Conservation (phyloP, 257 asterid genomes). For the Ligustrum vulgare region DNA sequence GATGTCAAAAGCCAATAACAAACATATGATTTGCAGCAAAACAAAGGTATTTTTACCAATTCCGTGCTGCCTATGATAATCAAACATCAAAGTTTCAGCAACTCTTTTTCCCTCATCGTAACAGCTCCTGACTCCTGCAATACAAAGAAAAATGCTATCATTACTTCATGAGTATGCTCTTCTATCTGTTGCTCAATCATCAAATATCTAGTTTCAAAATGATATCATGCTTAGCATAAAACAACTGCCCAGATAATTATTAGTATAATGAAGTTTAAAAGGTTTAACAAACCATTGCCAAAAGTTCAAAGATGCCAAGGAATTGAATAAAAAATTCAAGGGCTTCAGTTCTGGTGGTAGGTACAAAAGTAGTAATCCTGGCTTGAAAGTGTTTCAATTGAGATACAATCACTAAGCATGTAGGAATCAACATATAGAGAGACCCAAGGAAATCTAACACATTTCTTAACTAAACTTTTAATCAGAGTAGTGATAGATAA, state of each 20-base stretch:
- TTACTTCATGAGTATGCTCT: not conserved
- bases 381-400: not conserved
- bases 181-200: not conserved
- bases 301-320: not conserved
- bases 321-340: not conserved
- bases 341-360: too few relatives aligned
- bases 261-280: not conserved
- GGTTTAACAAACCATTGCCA: not conserved
- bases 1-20: not conserved
- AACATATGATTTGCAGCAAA: not conserved
- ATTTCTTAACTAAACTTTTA: not conserved
- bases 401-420: not conserved
- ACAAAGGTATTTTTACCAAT: conserved; percentile 46
- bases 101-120: conserved; percentile 95
- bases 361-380: too few relatives aligned
- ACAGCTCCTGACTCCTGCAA: conserved; percentile 88
- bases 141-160: not conserved
- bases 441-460: not conserved
- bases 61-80: conserved; percentile 96
- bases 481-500: not conserved
- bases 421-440: not conserved
- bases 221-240: not conserved
- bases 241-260: not conserved
- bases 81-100: conserved; percentile 98
- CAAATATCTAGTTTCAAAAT: not conserved